Conservation (phyloP, 495 filamentous ascomycete genomes). For the Niebla homalea region DNA sequence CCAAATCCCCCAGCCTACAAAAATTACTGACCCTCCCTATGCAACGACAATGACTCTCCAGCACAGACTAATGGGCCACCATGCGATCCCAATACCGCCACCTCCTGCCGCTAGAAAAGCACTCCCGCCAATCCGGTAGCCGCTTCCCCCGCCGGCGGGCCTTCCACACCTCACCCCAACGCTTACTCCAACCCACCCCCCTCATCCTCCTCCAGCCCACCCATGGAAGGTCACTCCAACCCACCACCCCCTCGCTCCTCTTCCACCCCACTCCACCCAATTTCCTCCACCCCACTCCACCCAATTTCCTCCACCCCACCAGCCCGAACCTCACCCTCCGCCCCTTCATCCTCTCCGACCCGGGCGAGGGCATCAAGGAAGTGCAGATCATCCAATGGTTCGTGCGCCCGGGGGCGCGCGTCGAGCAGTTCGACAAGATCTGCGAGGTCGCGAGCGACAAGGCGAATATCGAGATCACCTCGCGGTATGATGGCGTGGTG, state of each 20-base stretch:
- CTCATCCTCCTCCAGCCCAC: background rate
- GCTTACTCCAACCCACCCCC: no score
- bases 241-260: background rate
- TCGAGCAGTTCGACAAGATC: conserved; percentile 94
- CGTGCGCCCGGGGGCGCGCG: conserved; percentile 84
- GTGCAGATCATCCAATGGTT: conserved; percentile 99
- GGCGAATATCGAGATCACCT: conserved; percentile 97
- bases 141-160: no score
- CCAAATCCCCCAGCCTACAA: no score
- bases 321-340: conserved; percentile 48
- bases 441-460: conserved; percentile 99
- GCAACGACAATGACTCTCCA: no score
- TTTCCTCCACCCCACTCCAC: background rate
- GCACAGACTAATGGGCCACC: no score
- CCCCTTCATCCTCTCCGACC: conserved; percentile 87
- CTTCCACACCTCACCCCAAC: no score
- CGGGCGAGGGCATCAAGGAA: conserved; percentile 96
- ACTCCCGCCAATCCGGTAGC: no score
- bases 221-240: background rate
- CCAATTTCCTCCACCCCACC: conserved; percentile 44
- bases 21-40: no score
- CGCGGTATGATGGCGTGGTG: conserved; percentile 84
- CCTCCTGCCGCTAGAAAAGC: no score
- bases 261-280: background rate
- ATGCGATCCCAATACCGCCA: no score